A percentile compares a stretch with the other conserved stretches of the same genome.
phyloP scores from a whole-genome alignment of 2,329 filamentous ascomycete genomes.

The Massarina eburnea region DNA sequence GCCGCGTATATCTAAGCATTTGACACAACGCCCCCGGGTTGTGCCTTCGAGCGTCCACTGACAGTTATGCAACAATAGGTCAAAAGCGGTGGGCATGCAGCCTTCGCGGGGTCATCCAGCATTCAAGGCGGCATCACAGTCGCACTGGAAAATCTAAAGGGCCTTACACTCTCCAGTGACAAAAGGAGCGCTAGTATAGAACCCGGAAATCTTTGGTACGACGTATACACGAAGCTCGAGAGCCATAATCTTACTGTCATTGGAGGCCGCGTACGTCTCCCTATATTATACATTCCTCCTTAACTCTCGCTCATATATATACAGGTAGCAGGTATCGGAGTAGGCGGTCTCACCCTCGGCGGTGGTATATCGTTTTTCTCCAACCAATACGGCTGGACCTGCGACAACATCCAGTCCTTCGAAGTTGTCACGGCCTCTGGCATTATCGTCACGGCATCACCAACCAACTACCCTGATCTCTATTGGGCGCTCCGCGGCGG shows the following conservation, averaged over 20 bases:
- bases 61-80: not conserved
- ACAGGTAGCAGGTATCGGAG: slow-evolving; percentile 12
- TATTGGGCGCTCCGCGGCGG: slow-evolving; percentile 43
- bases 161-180: slow-evolving; percentile 16
- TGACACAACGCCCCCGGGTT: too few species aligned
- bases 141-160: slow-evolving; percentile 25
- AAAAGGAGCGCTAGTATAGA: slow-evolving; percentile 25
- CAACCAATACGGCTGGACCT: slow-evolving; percentile 22
- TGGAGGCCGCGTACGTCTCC: slow-evolving; percentile 26
- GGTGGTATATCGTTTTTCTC: slow-evolving; percentile 28
- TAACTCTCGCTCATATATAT: not conserved
- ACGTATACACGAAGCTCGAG: slow-evolving; percentile 32
- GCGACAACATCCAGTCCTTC: slow-evolving; percentile 22
- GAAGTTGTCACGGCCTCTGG: slow-evolving; percentile 16
- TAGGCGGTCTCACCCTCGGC: slow-evolving; percentile 5
- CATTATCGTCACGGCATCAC: slow-evolving; percentile 4
- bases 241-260: slow-evolving; percentile 22
- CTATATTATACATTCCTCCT: not conserved
- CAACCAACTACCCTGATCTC: slow-evolving; percentile 40
- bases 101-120: slow-evolving; percentile 31
- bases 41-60: too few species aligned
- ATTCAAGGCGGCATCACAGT: slow-evolving; percentile 38
- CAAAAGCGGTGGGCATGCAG: slow-evolving; percentile 8
- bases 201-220: slow-evolving; percentile 32
- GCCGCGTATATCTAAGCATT: too few species aligned